phyloP scores from a whole-genome alignment of 495 filamentous ascomycete genomes.

The Neurospora intermedia region DNA sequence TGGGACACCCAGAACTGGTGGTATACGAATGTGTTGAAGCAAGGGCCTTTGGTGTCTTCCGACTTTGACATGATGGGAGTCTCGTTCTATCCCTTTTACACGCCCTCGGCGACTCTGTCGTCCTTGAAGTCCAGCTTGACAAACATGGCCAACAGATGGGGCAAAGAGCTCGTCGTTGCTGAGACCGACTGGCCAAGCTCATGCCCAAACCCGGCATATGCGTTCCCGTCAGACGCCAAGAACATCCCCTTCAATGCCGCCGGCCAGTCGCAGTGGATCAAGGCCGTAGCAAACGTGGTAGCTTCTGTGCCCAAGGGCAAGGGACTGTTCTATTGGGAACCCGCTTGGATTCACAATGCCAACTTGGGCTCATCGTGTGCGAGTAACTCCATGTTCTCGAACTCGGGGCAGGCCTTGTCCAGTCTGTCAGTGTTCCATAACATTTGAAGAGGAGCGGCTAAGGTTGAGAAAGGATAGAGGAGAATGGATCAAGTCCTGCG shows the following conservation, averaged over 20 bases:
- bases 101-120: constrained; percentile 41
- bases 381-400: constrained; percentile 37
- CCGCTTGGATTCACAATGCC: constrained; percentile 56
- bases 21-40: constrained; percentile 45
- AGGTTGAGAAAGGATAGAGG: background rate
- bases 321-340: constrained; percentile 64
- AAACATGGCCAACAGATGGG: constrained; percentile 48
- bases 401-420: constrained; percentile 19
- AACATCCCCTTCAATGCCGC: constrained; percentile 48
- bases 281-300: constrained; percentile 44
- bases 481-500: no score
- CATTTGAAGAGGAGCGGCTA: constrained; percentile 6
- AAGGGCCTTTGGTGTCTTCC: constrained; percentile 38
- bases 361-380: constrained; percentile 43
- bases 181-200: constrained; percentile 59
- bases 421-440: constrained; percentile 22
- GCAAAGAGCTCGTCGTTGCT: constrained; percentile 50
- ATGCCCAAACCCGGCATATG: constrained; percentile 42
- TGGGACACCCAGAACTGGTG: constrained; percentile 53
- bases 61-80: constrained; percentile 64
- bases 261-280: constrained; percentile 49
- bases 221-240: constrained; percentile 47
- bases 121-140: constrained; percentile 44
- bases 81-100: constrained; percentile 62
- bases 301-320: constrained; percentile 36